Percentiles rank a stretch among this genome's conserved stretches.
Conservation (phyloP, 345 rosid species). For the Heritiera littoralis region DNA sequence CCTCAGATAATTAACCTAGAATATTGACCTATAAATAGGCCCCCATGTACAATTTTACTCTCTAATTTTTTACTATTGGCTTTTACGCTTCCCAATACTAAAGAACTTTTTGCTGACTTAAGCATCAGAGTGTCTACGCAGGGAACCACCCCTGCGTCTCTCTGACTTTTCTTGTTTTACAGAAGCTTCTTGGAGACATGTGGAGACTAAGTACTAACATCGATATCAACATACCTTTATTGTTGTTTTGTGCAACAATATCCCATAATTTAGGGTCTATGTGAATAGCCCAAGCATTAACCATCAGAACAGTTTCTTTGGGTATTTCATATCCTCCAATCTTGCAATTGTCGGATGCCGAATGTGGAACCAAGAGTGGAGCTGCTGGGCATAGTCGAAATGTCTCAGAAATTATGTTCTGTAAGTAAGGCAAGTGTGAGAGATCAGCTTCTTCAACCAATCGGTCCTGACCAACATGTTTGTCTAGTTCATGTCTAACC, state of each 20-base stretch:
- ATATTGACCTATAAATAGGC: no score
- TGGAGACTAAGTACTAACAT: no score
- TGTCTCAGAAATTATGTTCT: slow-evolving; percentile 43
- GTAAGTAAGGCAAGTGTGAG: slow-evolving; percentile 31
- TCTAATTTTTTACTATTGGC: no score
- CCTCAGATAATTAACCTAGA: no score
- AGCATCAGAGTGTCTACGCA: no score
- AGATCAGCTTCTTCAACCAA: slow-evolving; percentile 34
- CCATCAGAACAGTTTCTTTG: slow-evolving; percentile 33
- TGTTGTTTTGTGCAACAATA: no score
- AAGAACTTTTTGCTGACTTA: no score
- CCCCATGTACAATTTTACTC: no score
- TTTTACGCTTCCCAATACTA: no score
- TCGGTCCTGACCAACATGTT: background rate
- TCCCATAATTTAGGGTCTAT: slow-evolving; percentile 43
- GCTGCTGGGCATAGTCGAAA: slow-evolving; percentile 41
- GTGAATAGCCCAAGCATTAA: slow-evolving; percentile 49
- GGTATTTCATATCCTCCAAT: slow-evolving; percentile 48
- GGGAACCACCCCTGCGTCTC: no score
- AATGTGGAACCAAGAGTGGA: slow-evolving; percentile 50
- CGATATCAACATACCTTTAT: no score
- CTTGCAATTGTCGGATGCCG: slow-evolving; percentile 41
- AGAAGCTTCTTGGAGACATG: slow-evolving; percentile 36
- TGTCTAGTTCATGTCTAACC: slow-evolving; percentile 21
- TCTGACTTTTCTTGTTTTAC: no score